Conservation (phyloP, 148 eudicot species). For the Talinum fruticosum region DNA sequence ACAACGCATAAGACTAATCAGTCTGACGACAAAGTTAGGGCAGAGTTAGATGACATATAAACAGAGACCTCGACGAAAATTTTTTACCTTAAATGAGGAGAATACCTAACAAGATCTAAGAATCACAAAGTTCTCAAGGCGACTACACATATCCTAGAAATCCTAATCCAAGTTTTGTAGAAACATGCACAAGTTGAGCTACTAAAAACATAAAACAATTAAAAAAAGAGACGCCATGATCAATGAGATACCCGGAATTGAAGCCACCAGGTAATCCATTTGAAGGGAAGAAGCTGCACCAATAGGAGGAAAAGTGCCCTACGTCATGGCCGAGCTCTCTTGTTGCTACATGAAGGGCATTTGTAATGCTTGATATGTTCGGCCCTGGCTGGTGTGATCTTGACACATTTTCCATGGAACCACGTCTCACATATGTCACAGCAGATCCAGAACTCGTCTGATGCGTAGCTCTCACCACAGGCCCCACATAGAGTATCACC, state of each 20-base stretch:
- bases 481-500: slow-evolving; percentile 88
- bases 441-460: slow-evolving; percentile 88
- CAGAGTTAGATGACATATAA: background rate
- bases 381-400: slow-evolving; percentile 87
- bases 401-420: slow-evolving; percentile 95
- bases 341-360: slow-evolving; percentile 89
- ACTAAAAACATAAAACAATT: slow-evolving; percentile 17
- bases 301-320: background rate
- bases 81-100: slow-evolving; percentile 17
- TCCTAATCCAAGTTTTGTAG: slow-evolving; percentile 14
- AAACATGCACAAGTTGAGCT: slow-evolving; percentile 29
- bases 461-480: slow-evolving; percentile 71
- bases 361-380: slow-evolving; percentile 97
- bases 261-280: background rate
- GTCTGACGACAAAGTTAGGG: background rate
- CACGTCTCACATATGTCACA: slow-evolving; percentile 88
- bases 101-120: slow-evolving; percentile 17
- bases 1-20: too few relatives aligned
- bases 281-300: background rate
- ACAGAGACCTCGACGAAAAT: slow-evolving; percentile 19
- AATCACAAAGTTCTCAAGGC: slow-evolving; percentile 19
- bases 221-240: slow-evolving; percentile 8
- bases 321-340: slow-evolving; percentile 67
- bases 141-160: slow-evolving; percentile 15
- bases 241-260: background rate